phyloP scores from a whole-genome alignment of 129 eudicot genomes.

The Calendula officinalis region DNA sequence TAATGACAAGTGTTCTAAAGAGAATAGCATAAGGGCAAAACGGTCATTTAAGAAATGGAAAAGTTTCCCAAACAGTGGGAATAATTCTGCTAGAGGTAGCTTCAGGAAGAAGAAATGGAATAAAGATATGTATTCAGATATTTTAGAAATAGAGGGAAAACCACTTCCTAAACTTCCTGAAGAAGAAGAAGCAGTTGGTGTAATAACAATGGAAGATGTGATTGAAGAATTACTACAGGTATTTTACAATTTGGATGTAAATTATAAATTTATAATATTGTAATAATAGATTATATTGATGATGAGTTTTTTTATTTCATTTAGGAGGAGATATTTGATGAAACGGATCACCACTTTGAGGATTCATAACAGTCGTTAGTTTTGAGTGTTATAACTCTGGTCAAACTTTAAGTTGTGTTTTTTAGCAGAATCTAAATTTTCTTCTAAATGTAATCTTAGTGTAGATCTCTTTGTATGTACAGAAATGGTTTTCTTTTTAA shows the following conservation, averaged over 20 bases:
- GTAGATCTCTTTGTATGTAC: too few relatives aligned
- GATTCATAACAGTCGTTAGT: constrained; percentile 47
- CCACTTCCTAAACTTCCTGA: constrained; percentile 76
- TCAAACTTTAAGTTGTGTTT: too few relatives aligned
- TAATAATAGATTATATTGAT: too few relatives aligned
- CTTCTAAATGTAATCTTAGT: too few relatives aligned
- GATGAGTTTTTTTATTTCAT: not conserved
- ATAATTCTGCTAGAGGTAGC: constrained; percentile 52
- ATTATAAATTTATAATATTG: too few relatives aligned
- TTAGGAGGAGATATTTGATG: constrained; percentile 94
- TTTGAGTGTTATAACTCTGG: not conserved
- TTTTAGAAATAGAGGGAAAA: constrained; percentile 64
- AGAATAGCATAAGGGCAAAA: constrained; percentile 47
- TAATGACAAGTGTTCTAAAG: constrained; percentile 36
- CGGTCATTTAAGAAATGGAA: constrained; percentile 79
- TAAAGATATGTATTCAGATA: constrained; percentile 77
- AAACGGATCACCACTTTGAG: constrained; percentile 79
- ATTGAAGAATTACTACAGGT: constrained; percentile 97
- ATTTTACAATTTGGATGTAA: too few relatives aligned
- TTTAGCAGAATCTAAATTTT: too few relatives aligned
- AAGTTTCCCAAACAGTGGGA: constrained; percentile 69
- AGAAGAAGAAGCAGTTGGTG: constrained; percentile 85
- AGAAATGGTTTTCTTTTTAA: too few relatives aligned
- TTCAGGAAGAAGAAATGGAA: constrained; percentile 71
- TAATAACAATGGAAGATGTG: constrained; percentile 96